Percentiles rank a stretch among this genome's conserved stretches.
These are phyloP conservation scores for Citrus australasica DNA, from an alignment of 345 rosid species.

Conservation along the genomic window DNA sequence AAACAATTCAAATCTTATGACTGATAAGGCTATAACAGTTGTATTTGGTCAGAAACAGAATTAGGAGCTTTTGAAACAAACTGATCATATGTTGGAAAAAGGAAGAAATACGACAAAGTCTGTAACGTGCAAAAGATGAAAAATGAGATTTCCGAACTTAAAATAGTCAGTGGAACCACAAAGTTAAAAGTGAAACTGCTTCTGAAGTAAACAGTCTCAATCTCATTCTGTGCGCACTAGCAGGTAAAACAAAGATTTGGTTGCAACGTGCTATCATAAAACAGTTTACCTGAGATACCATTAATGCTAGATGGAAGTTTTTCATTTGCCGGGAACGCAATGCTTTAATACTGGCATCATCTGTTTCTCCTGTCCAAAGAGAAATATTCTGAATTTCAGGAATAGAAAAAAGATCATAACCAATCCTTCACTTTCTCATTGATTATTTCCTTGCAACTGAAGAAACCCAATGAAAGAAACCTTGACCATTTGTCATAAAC, in stretches of 20 bases:
- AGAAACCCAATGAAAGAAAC: background rate
- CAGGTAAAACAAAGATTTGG: background rate
- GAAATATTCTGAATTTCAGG: background rate
- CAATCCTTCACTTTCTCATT: background rate
- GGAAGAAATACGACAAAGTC: background rate
- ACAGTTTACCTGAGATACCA: conserved; percentile 74
- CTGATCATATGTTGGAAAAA: background rate
- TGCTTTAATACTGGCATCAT: conserved; percentile 53
- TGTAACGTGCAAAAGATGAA: background rate
- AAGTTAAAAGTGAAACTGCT: background rate
- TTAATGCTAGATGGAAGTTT: conserved; percentile 85
- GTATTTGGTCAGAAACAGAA: background rate
- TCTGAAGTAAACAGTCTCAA: background rate
- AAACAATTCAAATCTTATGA: background rate
- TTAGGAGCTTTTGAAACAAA: background rate
- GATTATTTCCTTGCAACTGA: background rate
- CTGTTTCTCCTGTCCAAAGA: conserved; percentile 66
- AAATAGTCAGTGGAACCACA: background rate
- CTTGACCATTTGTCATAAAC: background rate
- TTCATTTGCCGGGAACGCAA: conserved; percentile 84
- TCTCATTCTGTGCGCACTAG: background rate
- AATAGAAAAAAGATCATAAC: background rate
- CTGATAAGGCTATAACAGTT: background rate
- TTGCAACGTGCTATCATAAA: background rate
- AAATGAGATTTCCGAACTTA: background rate